A percentile compares a stretch with the other conserved stretches of the same genome.
These are phyloP conservation scores for Actinidia arguta DNA, from an alignment of 179 eudicot genomes.

Conservation along the genomic window DNA sequence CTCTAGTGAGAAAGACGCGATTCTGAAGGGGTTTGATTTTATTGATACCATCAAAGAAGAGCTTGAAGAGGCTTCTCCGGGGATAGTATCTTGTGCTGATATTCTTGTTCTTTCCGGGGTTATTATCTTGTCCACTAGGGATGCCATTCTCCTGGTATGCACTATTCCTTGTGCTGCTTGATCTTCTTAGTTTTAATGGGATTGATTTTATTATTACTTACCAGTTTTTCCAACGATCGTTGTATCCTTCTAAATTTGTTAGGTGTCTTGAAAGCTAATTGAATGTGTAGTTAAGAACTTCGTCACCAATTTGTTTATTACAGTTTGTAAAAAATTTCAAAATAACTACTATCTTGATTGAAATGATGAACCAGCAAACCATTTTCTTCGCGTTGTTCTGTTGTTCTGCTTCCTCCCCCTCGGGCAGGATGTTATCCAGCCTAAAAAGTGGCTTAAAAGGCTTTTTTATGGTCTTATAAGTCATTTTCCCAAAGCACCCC, in stretches of 20 bases:
- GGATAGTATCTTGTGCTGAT: constrained; percentile 30
- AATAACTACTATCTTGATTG: neutral
- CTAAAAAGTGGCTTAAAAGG: too few relatives aligned
- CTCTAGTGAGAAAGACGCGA: constrained; percentile 8
- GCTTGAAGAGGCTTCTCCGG: constrained; percentile 24
- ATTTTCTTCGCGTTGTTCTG: too few relatives aligned
- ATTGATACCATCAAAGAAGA: constrained; percentile 23
- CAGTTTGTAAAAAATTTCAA: neutral
- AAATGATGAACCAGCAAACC: too few relatives aligned
- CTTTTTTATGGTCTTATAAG: too few relatives aligned
- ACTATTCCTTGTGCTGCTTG: too few relatives aligned
- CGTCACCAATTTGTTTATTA: neutral
- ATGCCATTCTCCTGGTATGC: constrained; percentile 26
- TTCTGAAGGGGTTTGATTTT: constrained; percentile 23
- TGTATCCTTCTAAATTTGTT: neutral
- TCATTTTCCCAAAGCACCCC: too few relatives aligned
- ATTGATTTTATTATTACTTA: neutral
- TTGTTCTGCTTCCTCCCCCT: too few relatives aligned
- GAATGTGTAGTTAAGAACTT: neutral
- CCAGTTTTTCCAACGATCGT: neutral
- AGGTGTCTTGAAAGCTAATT: neutral
- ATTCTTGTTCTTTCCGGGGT: constrained; percentile 29
- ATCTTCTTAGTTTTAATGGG: neutral
- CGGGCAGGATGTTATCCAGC: too few relatives aligned
- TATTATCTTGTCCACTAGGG: too few relatives aligned